Conservation (phyloP, 257 asterid species). For the Lavandula angustifolia region DNA sequence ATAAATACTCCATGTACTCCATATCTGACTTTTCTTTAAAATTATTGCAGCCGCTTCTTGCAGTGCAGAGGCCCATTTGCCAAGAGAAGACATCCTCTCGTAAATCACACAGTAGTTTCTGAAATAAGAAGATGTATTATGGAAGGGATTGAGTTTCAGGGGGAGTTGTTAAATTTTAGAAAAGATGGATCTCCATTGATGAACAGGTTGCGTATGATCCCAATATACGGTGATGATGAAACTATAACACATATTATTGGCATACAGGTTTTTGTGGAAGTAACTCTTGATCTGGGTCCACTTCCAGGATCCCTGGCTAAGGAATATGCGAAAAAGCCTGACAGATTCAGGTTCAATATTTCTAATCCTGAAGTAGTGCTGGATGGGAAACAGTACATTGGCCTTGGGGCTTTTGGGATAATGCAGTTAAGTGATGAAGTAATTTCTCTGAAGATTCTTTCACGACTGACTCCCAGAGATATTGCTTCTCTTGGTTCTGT, state of each 20-base stretch:
- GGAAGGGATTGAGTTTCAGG: slow-evolving; percentile 56
- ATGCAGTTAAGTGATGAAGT: slow-evolving; percentile 81
- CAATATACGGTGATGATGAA: slow-evolving; percentile 55
- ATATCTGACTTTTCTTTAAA: not conserved
- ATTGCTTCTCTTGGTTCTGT: slow-evolving; percentile 88
- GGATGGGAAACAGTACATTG: slow-evolving; percentile 50
- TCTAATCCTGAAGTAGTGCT: slow-evolving; percentile 39
- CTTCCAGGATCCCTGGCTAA: slow-evolving; percentile 68
- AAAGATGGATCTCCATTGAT: slow-evolving; percentile 60
- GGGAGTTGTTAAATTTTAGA: slow-evolving; percentile 51
- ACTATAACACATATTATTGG: slow-evolving; percentile 66
- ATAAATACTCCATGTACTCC: slow-evolving; percentile 15
- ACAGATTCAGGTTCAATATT: slow-evolving; percentile 52
- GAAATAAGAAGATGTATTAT: slow-evolving; percentile 53
- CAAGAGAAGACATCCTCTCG: slow-evolving; percentile 59
- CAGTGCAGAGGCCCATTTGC: slow-evolving; percentile 63
- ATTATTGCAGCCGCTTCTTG: slow-evolving; percentile 59
- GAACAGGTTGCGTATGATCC: slow-evolving; percentile 55
- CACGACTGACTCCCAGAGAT: slow-evolving; percentile 76
- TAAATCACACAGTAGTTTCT: slow-evolving; percentile 48
- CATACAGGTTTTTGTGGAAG: slow-evolving; percentile 71
- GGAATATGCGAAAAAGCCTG: slow-evolving; percentile 55
- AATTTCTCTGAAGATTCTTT: slow-evolving; percentile 60
- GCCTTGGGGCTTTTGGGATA: slow-evolving; percentile 69
- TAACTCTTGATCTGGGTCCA: slow-evolving; percentile 75